These are phyloP conservation scores for Tulasnella sp. DNA, from an alignment of 768 basidiomycete species.

Conservation along the genomic window DNA sequence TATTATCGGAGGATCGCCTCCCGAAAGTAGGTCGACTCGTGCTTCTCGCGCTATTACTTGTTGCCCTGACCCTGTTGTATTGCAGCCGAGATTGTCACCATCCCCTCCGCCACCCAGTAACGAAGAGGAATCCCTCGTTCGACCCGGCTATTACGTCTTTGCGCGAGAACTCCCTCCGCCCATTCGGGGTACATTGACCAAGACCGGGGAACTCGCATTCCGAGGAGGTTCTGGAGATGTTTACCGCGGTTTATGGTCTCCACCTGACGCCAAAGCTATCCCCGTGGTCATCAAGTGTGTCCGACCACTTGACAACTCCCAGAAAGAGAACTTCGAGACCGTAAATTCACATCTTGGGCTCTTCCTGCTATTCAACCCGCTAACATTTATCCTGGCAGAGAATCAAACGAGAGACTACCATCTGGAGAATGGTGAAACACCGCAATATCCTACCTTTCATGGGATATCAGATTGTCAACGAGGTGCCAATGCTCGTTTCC, in stretches of 20 bases:
- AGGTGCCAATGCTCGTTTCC: not conserved
- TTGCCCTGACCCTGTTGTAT: not conserved
- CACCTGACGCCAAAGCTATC: not conserved
- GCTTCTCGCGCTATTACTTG: not conserved
- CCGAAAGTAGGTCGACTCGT: not conserved
- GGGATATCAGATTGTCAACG: not conserved
- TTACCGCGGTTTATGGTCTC: not conserved
- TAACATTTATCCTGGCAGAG: not conserved
- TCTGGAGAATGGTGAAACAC: not conserved
- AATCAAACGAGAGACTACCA: not conserved
- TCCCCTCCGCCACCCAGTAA: not conserved
- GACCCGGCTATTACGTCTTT: not conserved
- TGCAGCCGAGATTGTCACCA: not conserved
- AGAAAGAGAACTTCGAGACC: not conserved
- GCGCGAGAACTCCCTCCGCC: not conserved
- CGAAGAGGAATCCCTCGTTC: not conserved
- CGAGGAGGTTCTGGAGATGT: not conserved
- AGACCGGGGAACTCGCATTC: not conserved
- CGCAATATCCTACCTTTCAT: not conserved
- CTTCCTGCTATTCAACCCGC: too few relatives aligned
- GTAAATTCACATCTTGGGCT: not conserved
- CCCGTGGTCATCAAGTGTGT: not conserved
- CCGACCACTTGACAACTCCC: not conserved
- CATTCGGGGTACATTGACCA: not conserved
- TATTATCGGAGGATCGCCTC: not conserved